Conservation (phyloP, 1,284 basidiomycete genomes). For the Coniferiporia sulphurascens region DNA sequence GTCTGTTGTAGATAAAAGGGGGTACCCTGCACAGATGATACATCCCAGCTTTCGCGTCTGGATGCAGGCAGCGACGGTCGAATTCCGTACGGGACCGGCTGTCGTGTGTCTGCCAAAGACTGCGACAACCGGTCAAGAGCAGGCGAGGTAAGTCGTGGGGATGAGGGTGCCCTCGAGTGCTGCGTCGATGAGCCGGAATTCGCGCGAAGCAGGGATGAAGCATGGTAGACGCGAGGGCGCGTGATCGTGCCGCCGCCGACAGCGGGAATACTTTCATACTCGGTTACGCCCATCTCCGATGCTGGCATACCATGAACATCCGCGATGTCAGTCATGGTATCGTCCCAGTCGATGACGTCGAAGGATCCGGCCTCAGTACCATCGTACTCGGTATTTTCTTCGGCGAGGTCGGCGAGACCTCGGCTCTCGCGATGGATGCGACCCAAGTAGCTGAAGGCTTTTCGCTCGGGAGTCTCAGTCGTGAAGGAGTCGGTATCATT, state of each 20-base stretch:
- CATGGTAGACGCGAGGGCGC: constrained; percentile 57
- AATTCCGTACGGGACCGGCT: constrained; percentile 5
- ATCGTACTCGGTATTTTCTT: constrained; percentile 51
- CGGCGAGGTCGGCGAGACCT: constrained; percentile 75
- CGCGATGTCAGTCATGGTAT: constrained; percentile 34
- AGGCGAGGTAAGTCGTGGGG: constrained; percentile 24
- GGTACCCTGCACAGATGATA: constrained; percentile 2
- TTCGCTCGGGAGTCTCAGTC: constrained; percentile 2
- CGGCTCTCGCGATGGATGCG: constrained; percentile 62
- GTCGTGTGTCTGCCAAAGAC: constrained; percentile 7
- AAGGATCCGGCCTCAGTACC: constrained; percentile 49
- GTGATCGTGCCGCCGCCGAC: constrained; percentile 63
- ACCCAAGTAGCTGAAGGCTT: constrained; percentile 60
- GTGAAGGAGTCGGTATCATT: constrained; percentile 9
- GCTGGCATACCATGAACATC: constrained; percentile 26
- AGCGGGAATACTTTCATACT: constrained; percentile 47
- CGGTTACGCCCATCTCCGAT: constrained; percentile 26
- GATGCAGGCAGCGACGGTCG: background rate
- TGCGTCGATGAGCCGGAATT: background rate
- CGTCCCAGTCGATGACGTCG: constrained; percentile 67
- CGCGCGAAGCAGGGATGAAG: constrained; percentile 25
- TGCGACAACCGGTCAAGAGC: constrained; percentile 12
- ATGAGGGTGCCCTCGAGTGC: background rate
- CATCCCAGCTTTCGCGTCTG: constrained; percentile 9
- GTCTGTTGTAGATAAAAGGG: background rate